A percentile compares a stretch with the other conserved stretches of the same genome.
Conservation (phyloP, 2,329 filamentous ascomycete genomes). For the Zelopaecilomyces penicillatus region DNA sequence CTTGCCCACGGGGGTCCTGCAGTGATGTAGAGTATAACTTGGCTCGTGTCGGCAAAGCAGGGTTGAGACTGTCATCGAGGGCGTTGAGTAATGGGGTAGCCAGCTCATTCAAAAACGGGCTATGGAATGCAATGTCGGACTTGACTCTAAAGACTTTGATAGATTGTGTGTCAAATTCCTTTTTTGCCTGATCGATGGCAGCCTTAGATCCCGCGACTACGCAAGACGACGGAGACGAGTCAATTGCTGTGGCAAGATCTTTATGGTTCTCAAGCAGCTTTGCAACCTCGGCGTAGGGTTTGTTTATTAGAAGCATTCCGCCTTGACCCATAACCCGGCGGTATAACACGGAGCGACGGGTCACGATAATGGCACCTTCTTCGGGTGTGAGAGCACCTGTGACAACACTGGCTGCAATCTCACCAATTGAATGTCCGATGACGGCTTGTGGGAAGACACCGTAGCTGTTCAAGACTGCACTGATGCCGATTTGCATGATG, state of each 20-base stretch:
- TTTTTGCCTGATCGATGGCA: background rate
- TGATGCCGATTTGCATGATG: slow-evolving; percentile 5
- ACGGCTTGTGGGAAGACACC: slow-evolving; percentile 5
- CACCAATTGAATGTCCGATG: slow-evolving; percentile 9
- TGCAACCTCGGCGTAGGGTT: background rate
- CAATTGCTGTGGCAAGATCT: slow-evolving; percentile 7
- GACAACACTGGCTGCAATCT: slow-evolving; percentile 7
- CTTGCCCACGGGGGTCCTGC: slow-evolving; percentile 1
- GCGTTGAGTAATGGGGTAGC: background rate
- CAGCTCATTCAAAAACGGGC: slow-evolving; percentile 4
- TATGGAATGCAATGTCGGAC: slow-evolving; percentile 10
- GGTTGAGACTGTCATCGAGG: background rate
- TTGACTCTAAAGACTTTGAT: slow-evolving; percentile 5
- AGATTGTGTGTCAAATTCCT: background rate
- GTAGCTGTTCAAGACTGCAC: background rate
- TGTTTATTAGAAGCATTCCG: slow-evolving; percentile 5
- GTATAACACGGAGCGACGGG: slow-evolving; percentile 1
- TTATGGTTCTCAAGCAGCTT: background rate
- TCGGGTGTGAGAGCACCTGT: slow-evolving; percentile 5
- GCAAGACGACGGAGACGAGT: slow-evolving; percentile 6
- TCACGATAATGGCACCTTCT: slow-evolving; percentile 6
- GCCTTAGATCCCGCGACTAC: slow-evolving; percentile 3
- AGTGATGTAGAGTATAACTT: slow-evolving; percentile 7
- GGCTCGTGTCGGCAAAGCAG: background rate
- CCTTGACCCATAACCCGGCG: slow-evolving; percentile 2